Evolutionary conservation across 78 protist genomes (phyloP), one percentile per base, ranked within the genome.

Genomic region (Protostelium mycophagum): DNA sequence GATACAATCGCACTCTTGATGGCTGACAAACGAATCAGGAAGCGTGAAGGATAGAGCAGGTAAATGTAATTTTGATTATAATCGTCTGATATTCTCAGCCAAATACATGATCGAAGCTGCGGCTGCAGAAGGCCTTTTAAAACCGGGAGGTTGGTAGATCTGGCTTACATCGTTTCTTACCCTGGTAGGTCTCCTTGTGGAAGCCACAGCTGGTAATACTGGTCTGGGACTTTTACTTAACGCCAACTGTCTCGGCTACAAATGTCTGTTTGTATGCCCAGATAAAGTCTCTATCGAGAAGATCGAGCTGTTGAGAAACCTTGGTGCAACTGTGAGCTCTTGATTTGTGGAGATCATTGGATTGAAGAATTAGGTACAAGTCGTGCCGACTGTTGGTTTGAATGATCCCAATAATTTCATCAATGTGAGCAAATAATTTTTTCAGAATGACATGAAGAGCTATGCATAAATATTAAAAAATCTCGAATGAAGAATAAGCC

Each of bases 181-280:
- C n/a, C n/a, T n/a, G n/a, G n/a, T n/a, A n/a, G n/a, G 73, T 34
- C 93, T 92, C 36, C 63, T 94, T 84, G 94, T 92, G 16, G 97
- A 95, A 25, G 98, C 96, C 25, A 96, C 98, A 0, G 93, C 96
- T 0, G 98, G 98, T 35, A 86, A 87, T 36, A 95, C 97, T 1
- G 98, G 98, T 36, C 85, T 96, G 36, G 39, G 92, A 0, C 93
- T 96, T 34, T 91, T 95, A 28, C 88, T 91, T 88, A 84, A 93
- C 5, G 96, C 95, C 36, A 86, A 90, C 37, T 89, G 94, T 0
- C 28, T 85, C n/a, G 98, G 98, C 85, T 93, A 87, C 63, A 28
- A 38, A 28, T 91, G 94, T 28, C 85, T 37, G 36, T 87, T 96
- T 9, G 87, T 88, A 73, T 85, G 93, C 34, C 96, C 98, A 0